phyloP scores from a whole-genome alignment of 176 grass and related monocot species.

The Avena eriantha region DNA sequence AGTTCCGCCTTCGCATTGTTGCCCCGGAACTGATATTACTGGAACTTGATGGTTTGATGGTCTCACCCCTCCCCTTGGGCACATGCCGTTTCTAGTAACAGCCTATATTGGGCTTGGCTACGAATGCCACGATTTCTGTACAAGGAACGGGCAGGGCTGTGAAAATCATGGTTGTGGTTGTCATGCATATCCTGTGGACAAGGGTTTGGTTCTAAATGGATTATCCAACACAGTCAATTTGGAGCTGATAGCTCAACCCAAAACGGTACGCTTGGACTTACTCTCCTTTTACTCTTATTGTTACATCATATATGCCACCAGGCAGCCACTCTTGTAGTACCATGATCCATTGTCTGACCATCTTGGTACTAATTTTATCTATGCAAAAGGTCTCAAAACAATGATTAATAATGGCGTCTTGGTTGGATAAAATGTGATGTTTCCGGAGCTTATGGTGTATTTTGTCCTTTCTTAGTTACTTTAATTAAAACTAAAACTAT shows the following conservation, averaged over 20 bases:
- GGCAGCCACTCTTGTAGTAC: background rate
- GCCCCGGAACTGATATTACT: background rate
- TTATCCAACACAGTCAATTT: background rate
- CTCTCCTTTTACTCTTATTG: background rate
- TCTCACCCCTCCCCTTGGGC: background rate
- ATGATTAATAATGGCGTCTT: background rate
- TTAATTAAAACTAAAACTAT: background rate
- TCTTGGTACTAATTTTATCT: background rate
- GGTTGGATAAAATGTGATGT: background rate
- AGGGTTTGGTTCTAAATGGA: background rate
- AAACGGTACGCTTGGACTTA: background rate
- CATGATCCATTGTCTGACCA: background rate
- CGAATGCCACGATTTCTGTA: background rate
- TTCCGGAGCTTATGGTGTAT: background rate
- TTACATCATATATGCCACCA: background rate
- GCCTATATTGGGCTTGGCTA: background rate
- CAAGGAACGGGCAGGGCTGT: background rate
- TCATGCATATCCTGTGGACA: background rate
- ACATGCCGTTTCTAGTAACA: background rate
- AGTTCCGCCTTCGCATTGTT: background rate
- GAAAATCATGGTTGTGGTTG: background rate
- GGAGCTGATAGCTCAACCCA: background rate
- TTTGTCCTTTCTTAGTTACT: background rate
- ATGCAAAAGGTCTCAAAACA: background rate
- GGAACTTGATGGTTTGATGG: background rate